Evolutionary conservation across 345 rosid species (phyloP).

Genomic region (Eucalyptus cloeziana): DNA sequence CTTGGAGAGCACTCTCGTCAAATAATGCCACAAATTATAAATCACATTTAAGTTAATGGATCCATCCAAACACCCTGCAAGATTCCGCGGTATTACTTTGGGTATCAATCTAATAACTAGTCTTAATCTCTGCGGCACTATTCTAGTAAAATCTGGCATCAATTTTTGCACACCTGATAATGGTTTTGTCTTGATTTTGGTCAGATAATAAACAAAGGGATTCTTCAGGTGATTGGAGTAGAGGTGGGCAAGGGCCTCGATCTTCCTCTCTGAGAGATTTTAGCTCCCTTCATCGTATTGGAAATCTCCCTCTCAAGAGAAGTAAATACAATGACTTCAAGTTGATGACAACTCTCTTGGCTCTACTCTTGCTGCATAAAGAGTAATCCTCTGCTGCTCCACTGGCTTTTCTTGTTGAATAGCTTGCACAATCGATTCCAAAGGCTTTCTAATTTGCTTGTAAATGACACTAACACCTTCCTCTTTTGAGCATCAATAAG

Average conservation of each 20-base stretch:
- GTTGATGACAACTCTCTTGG: neutral
- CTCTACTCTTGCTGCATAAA: neutral
- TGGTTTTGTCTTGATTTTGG: neutral
- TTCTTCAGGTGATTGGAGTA: conserved; percentile 63
- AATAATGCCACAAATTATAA: too few species aligned
- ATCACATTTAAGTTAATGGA: neutral
- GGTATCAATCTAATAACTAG: neutral
- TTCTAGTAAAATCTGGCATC: neutral
- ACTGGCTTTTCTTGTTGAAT: neutral
- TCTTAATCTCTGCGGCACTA: neutral
- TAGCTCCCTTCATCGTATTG: neutral
- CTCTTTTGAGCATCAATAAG: neutral
- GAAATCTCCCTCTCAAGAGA: neutral
- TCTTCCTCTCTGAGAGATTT: conserved; percentile 46
- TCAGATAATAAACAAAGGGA: conserved; percentile 68
- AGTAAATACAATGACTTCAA: neutral
- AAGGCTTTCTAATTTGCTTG: neutral
- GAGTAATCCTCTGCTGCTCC: neutral
- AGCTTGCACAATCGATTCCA: neutral
- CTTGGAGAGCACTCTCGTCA: neutral
- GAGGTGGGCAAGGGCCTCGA: conserved; percentile 82
- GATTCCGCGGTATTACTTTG: neutral
- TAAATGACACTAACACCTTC: neutral
- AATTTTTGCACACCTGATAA: neutral
- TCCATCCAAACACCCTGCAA: neutral